These are phyloP conservation scores for Rubia yunnanensis DNA, from an alignment of 257 asterid species.

Conservation along the genomic window DNA sequence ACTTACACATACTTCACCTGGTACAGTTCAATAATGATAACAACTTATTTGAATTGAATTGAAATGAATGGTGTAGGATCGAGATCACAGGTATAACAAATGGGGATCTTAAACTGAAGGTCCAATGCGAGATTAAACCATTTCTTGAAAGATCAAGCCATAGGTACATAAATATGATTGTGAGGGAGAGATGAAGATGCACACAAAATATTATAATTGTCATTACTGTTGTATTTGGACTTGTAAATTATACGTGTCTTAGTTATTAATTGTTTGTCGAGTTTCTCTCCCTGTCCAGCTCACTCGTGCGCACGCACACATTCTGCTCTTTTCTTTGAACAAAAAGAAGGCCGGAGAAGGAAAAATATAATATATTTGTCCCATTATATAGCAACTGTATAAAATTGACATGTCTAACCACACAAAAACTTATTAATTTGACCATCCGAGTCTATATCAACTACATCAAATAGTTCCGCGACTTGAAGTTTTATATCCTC, in stretches of 20 bases:
- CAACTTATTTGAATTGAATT: too few species aligned
- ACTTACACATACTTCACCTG: too few species aligned
- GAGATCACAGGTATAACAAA: too few species aligned
- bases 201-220: neutral
- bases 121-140: too few species aligned
- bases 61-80: too few species aligned
- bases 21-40: too few species aligned
- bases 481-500: neutral
- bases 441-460: neutral
- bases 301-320: conserved; percentile 1
- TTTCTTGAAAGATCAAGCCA: too few species aligned
- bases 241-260: too few species aligned
- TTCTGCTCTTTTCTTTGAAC: neutral
- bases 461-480: neutral
- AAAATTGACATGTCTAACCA: neutral
- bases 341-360: neutral
- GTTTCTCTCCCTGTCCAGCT: neutral
- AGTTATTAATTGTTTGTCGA: neutral
- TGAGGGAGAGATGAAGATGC: neutral
- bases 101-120: too few species aligned
- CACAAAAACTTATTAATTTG: neutral
- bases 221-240: neutral
- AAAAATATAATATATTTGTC: neutral
- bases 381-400: neutral
- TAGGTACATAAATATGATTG: neutral